phyloP scores from a whole-genome alignment of 331 rosid species.

The Quercus phellos region DNA sequence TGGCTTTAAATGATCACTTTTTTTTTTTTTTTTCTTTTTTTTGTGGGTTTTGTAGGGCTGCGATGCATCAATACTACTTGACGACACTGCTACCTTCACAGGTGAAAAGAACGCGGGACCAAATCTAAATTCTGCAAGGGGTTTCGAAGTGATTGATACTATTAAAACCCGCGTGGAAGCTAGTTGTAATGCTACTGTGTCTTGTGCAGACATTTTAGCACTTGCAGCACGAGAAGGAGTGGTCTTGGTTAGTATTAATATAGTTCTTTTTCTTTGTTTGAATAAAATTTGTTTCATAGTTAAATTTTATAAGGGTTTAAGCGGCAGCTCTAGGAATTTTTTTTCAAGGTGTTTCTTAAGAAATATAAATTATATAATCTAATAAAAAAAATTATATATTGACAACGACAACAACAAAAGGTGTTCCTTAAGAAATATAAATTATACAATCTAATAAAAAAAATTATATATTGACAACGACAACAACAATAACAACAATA shows the following conservation, averaged over 20 bases:
- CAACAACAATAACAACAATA: too few species aligned
- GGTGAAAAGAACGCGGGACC: constrained; percentile 77
- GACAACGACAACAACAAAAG: too few species aligned
- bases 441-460: too few species aligned
- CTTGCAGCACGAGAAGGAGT: constrained; percentile 77
- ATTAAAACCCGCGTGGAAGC: constrained; percentile 67
- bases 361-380: too few species aligned
- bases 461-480: too few species aligned
- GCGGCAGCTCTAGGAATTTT: too few species aligned
- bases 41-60: constrained; percentile 47
- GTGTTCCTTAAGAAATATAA: too few species aligned
- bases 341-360: too few species aligned
- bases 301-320: too few species aligned
- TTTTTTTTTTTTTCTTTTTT: not conserved
- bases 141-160: constrained; percentile 66
- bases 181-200: constrained; percentile 57
- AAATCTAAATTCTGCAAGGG: constrained; percentile 50
- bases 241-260: constrained; percentile 22
- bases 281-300: too few species aligned
- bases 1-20: not conserved
- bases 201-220: constrained; percentile 86
- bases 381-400: too few species aligned
- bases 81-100: constrained; percentile 44
- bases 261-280: not conserved
- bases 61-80: constrained; percentile 66